These are phyloP conservation scores for Echinosophora koreensis DNA, from an alignment of 306 rosid species.

Conservation along the genomic window DNA sequence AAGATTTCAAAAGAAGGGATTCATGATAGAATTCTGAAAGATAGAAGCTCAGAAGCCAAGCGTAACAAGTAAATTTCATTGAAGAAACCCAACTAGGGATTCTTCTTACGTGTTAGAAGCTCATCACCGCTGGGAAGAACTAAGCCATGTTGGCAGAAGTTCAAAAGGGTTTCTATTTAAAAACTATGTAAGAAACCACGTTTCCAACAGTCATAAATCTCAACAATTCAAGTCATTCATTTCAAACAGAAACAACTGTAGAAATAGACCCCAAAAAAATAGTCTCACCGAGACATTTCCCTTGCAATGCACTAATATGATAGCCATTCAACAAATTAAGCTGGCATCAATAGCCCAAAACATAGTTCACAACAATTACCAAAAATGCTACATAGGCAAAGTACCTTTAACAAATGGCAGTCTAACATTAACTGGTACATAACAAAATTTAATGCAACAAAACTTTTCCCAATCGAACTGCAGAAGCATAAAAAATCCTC, in stretches of 20 bases:
- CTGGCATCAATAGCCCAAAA: neutral
- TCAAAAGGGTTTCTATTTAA: neutral
- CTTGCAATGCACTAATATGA: neutral
- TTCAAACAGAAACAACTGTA: neutral
- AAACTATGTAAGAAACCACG: neutral
- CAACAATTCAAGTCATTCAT: neutral
- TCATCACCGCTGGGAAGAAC: constrained; percentile 46
- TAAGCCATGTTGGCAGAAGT: neutral
- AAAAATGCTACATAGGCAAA: neutral
- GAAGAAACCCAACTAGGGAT: constrained; percentile 41
- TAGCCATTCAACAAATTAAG: neutral
- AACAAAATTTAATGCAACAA: neutral
- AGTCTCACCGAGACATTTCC: neutral
- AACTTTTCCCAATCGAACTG: too few species aligned
- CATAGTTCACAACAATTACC: neutral
- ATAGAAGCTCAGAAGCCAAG: constrained; percentile 72
- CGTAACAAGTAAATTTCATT: constrained; percentile 61
- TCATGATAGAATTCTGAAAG: neutral
- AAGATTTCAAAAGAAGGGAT: neutral
- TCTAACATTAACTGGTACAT: neutral
- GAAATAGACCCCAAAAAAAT: neutral
- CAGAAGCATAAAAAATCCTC: neutral
- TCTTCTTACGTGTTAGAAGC: constrained; percentile 64
- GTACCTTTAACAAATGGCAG: neutral
- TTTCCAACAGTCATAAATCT: neutral